Base-by-base conservation (phyloP, 495 filamentous ascomycete genomes). In the Penicillium canescens region DNA sequence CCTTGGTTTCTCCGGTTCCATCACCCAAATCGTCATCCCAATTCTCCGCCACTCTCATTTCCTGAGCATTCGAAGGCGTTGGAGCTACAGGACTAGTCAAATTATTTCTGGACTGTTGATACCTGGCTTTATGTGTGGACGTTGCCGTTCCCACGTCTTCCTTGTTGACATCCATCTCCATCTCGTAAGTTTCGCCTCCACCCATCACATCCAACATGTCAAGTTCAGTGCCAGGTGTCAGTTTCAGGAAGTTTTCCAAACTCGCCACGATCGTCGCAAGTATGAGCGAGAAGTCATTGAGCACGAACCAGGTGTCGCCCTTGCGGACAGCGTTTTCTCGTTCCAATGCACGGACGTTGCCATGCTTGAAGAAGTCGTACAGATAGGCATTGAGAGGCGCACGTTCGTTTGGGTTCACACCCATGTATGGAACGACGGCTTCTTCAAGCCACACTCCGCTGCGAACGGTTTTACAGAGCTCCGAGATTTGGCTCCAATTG, bases 241-340 rank as follows among this genome's bases (percentile, higher is more conserved):
- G 46, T 11, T 58, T 57, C 10, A 69, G 44, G 28, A 61, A 66
- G 7, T 60, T 81, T 7, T 72, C 75, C 0, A 91, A 60, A 42
- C 78, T 81, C 0, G 78, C 78, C 10, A 83, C 67, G 35, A 91
- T 84, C 0, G 86, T 88, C 0, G 82, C 85, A 0, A 92, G 63
- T 0, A 89, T 75, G 18, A 89, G 70, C 16, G 84, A 88, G 52
- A 91, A 91, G 56, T 90, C 87, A 42, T 84, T 86, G 6, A 88
- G 65, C 2, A 75, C 42, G 56, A 82, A 90, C 87, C 86, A 90
- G 11, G 86, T 70, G 33, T 91, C 89, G 0, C 78, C 77, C 11
- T 63, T 59, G n/a, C 77, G 76, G 44, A 92, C 78, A 3, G 71
- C 62, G 56, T 91, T 91, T 4, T 79, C 83, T 4, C 37, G 68